Evolutionary conservation across 2,329 filamentous ascomycete genomes (phyloP).

Genomic region (Fusarium compactum): DNA sequence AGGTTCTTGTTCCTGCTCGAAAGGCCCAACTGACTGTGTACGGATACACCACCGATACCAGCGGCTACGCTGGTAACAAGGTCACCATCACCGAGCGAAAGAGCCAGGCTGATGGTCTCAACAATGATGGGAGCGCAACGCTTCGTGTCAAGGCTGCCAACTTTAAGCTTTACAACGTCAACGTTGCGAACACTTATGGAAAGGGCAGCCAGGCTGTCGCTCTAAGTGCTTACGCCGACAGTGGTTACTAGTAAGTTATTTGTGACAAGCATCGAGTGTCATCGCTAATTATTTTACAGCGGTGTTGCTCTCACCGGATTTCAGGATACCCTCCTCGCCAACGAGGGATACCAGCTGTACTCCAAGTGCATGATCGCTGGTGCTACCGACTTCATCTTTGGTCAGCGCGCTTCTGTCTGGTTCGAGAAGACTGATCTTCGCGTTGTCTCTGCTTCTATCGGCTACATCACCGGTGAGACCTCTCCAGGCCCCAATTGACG

Average conservation of each 20-base stretch:
- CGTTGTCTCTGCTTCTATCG: constrained; percentile 51
- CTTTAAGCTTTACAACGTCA: constrained; percentile 73
- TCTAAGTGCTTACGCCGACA: constrained; percentile 57
- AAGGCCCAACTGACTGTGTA: constrained; percentile 65
- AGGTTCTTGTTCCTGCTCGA: constrained; percentile 63
- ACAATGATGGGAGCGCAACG: constrained; percentile 65
- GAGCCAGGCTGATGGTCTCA: constrained; percentile 59
- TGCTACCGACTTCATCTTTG: constrained; percentile 65
- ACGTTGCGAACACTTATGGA: constrained; percentile 62
- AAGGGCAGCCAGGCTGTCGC: constrained; percentile 61
- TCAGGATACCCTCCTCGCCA: constrained; percentile 63
- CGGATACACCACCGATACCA: constrained; percentile 66
- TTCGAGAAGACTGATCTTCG: constrained; percentile 58
- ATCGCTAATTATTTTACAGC: neutral
- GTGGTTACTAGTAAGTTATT: constrained; percentile 57
- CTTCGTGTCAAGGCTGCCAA: constrained; percentile 60
- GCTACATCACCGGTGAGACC: constrained; percentile 57
- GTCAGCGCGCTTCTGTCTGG: constrained; percentile 57
- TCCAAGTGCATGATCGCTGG: constrained; percentile 58
- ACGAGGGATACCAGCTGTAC: constrained; percentile 62
- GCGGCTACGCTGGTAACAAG: constrained; percentile 64
- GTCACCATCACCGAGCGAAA: constrained; percentile 63
- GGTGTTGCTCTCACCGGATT: constrained; percentile 60
- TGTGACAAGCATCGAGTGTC: fast-evolving
- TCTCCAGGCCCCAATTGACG: fast-evolving